Evolutionary conservation across 2,329 filamentous ascomycete genomes (phyloP).

Genomic region (Cadophora sp.): DNA sequence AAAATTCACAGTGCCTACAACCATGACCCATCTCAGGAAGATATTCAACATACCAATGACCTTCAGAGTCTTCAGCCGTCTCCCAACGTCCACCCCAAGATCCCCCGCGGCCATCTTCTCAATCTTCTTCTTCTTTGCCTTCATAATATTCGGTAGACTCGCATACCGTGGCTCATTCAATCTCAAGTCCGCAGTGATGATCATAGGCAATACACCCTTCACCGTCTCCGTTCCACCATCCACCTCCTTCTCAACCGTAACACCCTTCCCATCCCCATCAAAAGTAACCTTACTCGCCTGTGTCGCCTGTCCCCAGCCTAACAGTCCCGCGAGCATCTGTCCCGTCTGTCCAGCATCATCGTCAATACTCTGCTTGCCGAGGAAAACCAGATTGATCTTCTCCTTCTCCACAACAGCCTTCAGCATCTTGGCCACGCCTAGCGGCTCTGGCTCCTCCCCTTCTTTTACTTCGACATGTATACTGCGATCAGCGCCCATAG

Average conservation of each 20-base stretch:
- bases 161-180: conserved; percentile 96
- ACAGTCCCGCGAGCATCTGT: conserved; percentile 92
- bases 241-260: conserved; percentile 88
- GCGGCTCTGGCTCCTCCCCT: conserved; percentile 80
- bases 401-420: conserved; percentile 80
- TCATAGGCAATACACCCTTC: conserved; percentile 82
- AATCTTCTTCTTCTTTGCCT: conserved; percentile 99
- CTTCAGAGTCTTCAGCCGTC: conserved; percentile 87
- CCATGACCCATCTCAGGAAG: background rate
- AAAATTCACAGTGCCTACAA: background rate
- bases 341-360: conserved; percentile 96
- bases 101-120: conserved; percentile 90
- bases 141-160: conserved; percentile 98
- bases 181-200: conserved; percentile 93
- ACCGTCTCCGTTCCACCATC: conserved; percentile 95
- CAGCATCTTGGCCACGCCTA: conserved; percentile 91
- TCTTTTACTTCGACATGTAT: conserved; percentile 87
- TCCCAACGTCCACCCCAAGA: conserved; percentile 76
- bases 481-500: conserved; percentile 93
- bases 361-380: conserved; percentile 98
- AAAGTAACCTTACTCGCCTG: conserved; percentile 88
- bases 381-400: conserved; percentile 87
- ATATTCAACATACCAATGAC: conserved; percentile 70
- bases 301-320: conserved; percentile 94
- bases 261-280: conserved; percentile 66